These are phyloP conservation scores for Lachnellula occidentalis DNA, from an alignment of 2,329 filamentous ascomycete genomes.

Conservation along the genomic window DNA sequence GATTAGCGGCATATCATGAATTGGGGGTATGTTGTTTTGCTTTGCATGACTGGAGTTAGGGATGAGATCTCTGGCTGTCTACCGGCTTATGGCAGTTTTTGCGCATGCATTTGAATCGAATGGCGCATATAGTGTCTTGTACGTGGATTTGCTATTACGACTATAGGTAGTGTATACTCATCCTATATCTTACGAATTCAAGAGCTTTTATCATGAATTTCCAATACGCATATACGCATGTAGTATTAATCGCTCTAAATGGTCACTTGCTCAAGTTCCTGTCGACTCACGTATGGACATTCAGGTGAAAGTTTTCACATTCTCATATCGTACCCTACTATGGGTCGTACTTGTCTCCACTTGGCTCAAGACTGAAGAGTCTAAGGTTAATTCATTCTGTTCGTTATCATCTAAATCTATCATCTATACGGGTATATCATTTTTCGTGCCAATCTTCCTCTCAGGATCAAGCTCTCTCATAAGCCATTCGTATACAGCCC, in stretches of 20 bases:
- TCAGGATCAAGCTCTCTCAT: conserved; percentile 51
- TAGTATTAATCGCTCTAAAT: no score
- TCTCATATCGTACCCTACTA: no score
- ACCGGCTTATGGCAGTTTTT: background rate
- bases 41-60: conserved; percentile 1
- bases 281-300: no score
- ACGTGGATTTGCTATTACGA: background rate
- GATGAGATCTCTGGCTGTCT: background rate
- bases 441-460: conserved; percentile 5
- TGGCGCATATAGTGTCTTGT: background rate
- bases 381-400: background rate
- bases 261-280: no score
- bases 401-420: background rate
- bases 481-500: conserved; percentile 86
- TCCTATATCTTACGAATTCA: background rate
- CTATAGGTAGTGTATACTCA: background rate
- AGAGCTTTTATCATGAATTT: background rate
- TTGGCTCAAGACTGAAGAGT: background rate
- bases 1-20: background rate
- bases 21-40: background rate
- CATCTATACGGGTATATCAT: conserved; percentile 8
- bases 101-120: background rate
- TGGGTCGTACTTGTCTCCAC: no score
- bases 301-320: no score
- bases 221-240: no score